Base-by-base conservation (phyloP, 2,329 filamentous ascomycete species). In the Trichoderma breve region DNA sequence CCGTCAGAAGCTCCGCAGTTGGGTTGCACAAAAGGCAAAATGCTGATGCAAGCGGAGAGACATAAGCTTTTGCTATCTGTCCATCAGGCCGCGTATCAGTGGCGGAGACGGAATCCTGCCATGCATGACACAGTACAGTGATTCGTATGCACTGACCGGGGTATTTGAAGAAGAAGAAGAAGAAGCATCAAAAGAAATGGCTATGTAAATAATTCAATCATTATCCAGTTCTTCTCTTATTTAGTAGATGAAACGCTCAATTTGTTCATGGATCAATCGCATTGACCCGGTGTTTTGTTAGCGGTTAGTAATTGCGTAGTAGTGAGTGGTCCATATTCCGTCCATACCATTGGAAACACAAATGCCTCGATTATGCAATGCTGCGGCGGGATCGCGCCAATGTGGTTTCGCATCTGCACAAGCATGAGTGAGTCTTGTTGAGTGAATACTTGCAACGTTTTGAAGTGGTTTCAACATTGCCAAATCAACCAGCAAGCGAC, bases 331-430 rank as follows among this genome's bases (percentile, higher is more conserved):
- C 39, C 39, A n/a, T n/a, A n/a, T n/a, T n/a, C n/a, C n/a, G n/a
- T n/a, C n/a, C n/a, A 43, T 3, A 36, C 34, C 34, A 36, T 36
- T 36, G 34, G 8, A 39, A 39, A n/a, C 39, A n/a, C 26, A 43
- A 34, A 21, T 51, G 26, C 66, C 66, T 60, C 55, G 66, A 60
- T 69, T 69, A 69, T 60, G 66, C 66, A 69, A 69, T 69, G 55
- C 30, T 32, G 21, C 36, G 36, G 55, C 66, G 15, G 21, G 26
- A 69, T 69, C 32, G 66, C 55, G 55, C 66, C 66, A 69, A 69
- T 69, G 28, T 34, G 66, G 26, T 15, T 30, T 24, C 28, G 24
- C 18, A 7, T 30, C 39, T 53, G 28, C 47, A 18, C 47, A 1
- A 39, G 24, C 51, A 36, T 39, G 32, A 39, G 39, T 43, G 39